A percentile compares a stretch with the other conserved stretches of the same genome.
Evolutionary conservation across 805 yeast genomes (phyloP).

Genomic region (Candida ovalis): DNA sequence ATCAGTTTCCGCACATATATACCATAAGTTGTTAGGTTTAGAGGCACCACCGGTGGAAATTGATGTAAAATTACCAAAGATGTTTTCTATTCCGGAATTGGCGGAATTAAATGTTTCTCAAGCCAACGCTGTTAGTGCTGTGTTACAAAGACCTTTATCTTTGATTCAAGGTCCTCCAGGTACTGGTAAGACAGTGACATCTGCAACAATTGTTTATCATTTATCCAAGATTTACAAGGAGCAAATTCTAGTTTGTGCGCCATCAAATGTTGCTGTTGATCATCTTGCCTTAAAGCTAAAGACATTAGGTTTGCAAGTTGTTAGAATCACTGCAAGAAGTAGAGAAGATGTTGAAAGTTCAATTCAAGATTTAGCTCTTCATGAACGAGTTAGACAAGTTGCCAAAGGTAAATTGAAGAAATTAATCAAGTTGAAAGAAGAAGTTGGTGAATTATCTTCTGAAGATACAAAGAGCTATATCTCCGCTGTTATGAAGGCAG

Average conservation of each 20-base stretch:
- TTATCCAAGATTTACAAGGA: conserved; percentile 57
- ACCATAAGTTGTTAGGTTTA: conserved; percentile 77
- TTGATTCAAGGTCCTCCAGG: conserved; percentile 96
- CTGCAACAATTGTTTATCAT: conserved; percentile 83
- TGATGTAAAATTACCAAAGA: conserved; percentile 56
- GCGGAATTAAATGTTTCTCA: conserved; percentile 76
- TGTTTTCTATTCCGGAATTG: conserved; percentile 61
- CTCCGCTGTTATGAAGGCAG: conserved; percentile 43
- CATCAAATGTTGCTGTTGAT: conserved; percentile 93
- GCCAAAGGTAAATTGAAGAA: conserved; percentile 58
- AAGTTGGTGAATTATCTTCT: conserved; percentile 63
- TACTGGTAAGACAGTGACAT: conserved; percentile 92
- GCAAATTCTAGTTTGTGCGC: conserved; percentile 84
- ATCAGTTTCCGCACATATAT: conserved; percentile 70
- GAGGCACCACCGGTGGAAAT: conserved; percentile 63
- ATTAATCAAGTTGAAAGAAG: conserved; percentile 53
- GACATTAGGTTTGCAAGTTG: conserved; percentile 69
- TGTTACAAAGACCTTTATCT: conserved; percentile 66
- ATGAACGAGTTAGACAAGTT: conserved; percentile 41
- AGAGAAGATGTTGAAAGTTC: conserved; percentile 77
- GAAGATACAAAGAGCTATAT: conserved; percentile 46
- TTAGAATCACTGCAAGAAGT: conserved; percentile 69
- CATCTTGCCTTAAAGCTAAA: conserved; percentile 76
- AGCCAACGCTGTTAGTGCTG: conserved; percentile 67
- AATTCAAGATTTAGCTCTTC: conserved; percentile 55